Conservation (phyloP, 345 rosid genomes). For the Cochlearia excelsa region DNA sequence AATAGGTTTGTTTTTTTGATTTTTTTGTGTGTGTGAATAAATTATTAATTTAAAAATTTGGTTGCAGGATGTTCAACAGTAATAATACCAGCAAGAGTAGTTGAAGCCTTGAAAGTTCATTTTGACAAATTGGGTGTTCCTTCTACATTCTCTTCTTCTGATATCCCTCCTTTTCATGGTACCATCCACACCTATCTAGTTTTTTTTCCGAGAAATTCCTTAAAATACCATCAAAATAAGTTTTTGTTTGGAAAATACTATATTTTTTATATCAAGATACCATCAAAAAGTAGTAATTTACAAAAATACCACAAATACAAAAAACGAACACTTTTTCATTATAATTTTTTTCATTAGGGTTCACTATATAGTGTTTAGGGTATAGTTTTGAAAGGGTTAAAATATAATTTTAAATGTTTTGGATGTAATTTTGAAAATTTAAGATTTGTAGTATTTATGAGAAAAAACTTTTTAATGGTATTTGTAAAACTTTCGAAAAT, state of each 20-base stretch:
- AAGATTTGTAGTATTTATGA: no score
- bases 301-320: no score
- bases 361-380: no score
- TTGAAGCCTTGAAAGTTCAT: conserved; percentile 71
- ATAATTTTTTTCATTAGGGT: no score
- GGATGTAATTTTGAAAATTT: no score
- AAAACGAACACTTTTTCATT: no score
- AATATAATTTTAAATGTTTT: no score
- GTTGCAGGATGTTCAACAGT: conserved; percentile 69
- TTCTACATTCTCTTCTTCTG: conserved; percentile 38
- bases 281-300: no score
- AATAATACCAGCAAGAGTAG: conserved; percentile 79
- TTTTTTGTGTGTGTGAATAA: conserved; percentile 2
- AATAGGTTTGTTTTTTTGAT: conserved; percentile 3
- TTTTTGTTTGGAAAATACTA: not conserved
- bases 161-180: conserved; percentile 52
- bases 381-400: no score
- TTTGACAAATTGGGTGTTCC: conserved; percentile 62
- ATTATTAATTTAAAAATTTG: not conserved
- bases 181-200: conserved; percentile 22
- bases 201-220: not conserved
- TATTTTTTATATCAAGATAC: no score
- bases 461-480: no score
- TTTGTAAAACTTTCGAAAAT: no score
- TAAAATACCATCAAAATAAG: conserved; percentile 4